phyloP scores from a whole-genome alignment of 1,284 basidiomycete genomes.

The Tausonia pullulans region DNA sequence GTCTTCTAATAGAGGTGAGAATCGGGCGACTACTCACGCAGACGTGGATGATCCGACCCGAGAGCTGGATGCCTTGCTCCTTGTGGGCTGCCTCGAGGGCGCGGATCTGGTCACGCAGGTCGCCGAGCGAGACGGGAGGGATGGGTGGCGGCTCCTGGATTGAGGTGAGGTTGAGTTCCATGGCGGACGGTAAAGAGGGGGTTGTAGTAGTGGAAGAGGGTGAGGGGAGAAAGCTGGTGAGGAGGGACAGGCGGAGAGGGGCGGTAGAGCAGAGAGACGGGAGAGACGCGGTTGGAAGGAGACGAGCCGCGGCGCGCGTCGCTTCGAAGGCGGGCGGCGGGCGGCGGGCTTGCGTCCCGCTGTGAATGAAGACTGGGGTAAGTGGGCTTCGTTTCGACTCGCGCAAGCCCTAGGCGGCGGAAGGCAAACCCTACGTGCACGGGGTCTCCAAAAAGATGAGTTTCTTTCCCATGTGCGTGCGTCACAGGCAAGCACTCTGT shows the following conservation, averaged over 20 bases:
- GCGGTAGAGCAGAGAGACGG: neutral
- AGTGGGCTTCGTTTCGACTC: too few relatives aligned
- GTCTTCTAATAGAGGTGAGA: neutral
- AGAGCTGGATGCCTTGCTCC: slow-evolving; percentile 56
- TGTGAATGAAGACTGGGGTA: too few relatives aligned
- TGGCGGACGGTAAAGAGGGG: neutral
- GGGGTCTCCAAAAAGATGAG: too few relatives aligned
- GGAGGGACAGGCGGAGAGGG: neutral
- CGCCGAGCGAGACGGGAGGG: slow-evolving; percentile 7
- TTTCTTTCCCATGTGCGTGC: too few relatives aligned
- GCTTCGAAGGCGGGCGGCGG: too few relatives aligned
- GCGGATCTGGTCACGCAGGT: slow-evolving; percentile 34
- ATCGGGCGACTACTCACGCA: slow-evolving; percentile 31
- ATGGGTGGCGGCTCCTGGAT: slow-evolving; percentile 15
- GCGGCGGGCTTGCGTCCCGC: too few relatives aligned
- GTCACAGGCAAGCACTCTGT: too few relatives aligned
- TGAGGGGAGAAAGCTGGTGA: neutral
- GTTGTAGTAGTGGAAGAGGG: neutral
- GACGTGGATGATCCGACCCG: slow-evolving; percentile 76
- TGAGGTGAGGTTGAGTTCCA: slow-evolving; percentile 12
- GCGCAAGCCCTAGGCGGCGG: too few relatives aligned
- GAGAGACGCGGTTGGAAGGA: neutral
- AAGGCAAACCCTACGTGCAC: too few relatives aligned
- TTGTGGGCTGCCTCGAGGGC: slow-evolving; percentile 58
- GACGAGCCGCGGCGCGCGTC: too few relatives aligned